Conservation (phyloP, 768 basidiomycete species). For the Auricularia auricula-judae region DNA sequence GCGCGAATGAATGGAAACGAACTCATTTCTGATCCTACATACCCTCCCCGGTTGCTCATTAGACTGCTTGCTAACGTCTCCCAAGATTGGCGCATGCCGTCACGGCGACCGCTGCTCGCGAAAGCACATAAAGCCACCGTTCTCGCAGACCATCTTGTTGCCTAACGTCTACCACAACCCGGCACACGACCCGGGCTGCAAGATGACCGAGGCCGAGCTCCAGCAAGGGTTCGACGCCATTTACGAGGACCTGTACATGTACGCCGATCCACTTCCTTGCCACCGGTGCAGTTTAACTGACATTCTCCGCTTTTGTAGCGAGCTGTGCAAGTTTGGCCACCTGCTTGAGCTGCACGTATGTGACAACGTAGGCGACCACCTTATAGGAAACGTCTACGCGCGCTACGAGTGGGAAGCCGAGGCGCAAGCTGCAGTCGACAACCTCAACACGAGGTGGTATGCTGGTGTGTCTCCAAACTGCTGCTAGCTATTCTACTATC, state of each 20-base stretch:
- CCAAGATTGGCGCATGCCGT: slow-evolving; percentile 91
- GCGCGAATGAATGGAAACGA: not conserved
- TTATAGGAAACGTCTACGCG: slow-evolving; percentile 96
- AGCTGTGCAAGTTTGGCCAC: slow-evolving; percentile 90
- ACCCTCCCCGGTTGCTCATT: slow-evolving; percentile 3
- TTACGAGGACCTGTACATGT: slow-evolving; percentile 90
- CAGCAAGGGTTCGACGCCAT: slow-evolving; percentile 89
- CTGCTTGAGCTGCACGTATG: slow-evolving; percentile 94
- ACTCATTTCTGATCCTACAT: not conserved
- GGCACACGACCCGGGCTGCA: slow-evolving; percentile 83
- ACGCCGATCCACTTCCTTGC: slow-evolving; percentile 6
- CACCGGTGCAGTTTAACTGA: slow-evolving; percentile 1
- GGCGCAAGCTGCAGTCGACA: slow-evolving; percentile 86
- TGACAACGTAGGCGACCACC: slow-evolving; percentile 98
- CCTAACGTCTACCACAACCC: slow-evolving; percentile 99
- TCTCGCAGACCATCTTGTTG: slow-evolving; percentile 91
- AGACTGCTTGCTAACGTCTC: slow-evolving; percentile 5
- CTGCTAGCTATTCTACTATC: not conserved
- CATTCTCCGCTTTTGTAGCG: slow-evolving; percentile 23
- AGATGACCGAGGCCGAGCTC: slow-evolving; percentile 74
- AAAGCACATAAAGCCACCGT: slow-evolving; percentile 96
- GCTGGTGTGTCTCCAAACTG: slow-evolving; percentile 51
- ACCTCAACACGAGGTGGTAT: slow-evolving; percentile 95
- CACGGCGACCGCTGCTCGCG: slow-evolving; percentile 97
- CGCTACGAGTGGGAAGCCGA: slow-evolving; percentile 99